Percentiles rank a stretch among this genome's conserved stretches.
Evolutionary conservation across 768 basidiomycete genomes (phyloP).

Genomic region (Rhizopogon salebrosus): DNA sequence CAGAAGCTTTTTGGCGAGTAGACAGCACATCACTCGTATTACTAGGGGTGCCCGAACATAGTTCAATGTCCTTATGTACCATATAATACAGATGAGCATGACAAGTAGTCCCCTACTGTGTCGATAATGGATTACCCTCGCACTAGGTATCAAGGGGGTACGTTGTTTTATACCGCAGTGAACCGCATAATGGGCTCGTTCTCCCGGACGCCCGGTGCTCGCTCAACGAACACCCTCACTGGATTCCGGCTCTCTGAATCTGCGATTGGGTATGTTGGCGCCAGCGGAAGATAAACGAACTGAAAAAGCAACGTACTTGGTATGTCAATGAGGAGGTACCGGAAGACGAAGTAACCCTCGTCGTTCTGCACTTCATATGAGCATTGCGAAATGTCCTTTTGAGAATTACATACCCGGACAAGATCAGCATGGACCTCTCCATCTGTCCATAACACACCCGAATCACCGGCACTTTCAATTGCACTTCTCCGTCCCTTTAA

Average conservation of each 20-base stretch:
- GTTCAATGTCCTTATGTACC: slow-evolving; percentile 15
- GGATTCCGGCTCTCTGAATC: slow-evolving; percentile 60
- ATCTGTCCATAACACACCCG: slow-evolving; percentile 52
- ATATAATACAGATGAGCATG: slow-evolving; percentile 20
- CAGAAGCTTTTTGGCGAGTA: slow-evolving; percentile 95
- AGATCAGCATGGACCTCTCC: slow-evolving; percentile 82
- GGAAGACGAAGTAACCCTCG: slow-evolving; percentile 72
- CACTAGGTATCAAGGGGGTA: background rate
- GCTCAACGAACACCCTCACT: slow-evolving; percentile 66
- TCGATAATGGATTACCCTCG: slow-evolving; percentile 2
- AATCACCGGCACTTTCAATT: slow-evolving; percentile 25
- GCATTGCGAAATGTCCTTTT: slow-evolving; percentile 3
- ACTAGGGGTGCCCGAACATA: slow-evolving; percentile 20
- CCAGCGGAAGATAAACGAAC: slow-evolving; percentile 7
- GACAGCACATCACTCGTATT: slow-evolving; percentile 9
- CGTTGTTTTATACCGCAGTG: slow-evolving; percentile 33
- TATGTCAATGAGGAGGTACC: slow-evolving; percentile 74
- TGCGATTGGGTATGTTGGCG: slow-evolving; percentile 22
- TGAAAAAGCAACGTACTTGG: slow-evolving; percentile 52
- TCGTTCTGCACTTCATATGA: slow-evolving; percentile 46
- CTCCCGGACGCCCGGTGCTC: slow-evolving; percentile 59
- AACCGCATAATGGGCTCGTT: slow-evolving; percentile 69
- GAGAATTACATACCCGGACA: slow-evolving; percentile 49
- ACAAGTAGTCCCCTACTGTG: slow-evolving; percentile 11
- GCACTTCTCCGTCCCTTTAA: slow-evolving; percentile 39